Evolutionary conservation across 139 green algal genomes (phyloP), one percentile per base, ranked within the genome.

Genomic region (Closterium sp.): DNA sequence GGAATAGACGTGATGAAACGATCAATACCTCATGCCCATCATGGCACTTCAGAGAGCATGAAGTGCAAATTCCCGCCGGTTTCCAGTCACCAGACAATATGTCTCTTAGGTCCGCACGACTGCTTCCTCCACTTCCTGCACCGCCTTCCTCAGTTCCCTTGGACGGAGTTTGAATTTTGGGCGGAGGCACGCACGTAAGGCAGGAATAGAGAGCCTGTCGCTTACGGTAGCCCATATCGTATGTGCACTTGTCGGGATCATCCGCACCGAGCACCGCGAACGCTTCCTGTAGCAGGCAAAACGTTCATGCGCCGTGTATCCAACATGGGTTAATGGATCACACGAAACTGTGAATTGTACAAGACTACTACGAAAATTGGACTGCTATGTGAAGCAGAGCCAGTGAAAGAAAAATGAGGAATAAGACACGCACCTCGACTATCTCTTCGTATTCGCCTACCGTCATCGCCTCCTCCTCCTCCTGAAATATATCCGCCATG

Each of bases 141-240:
- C 19, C 62, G 19, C 62, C 4, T 79, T 4, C 62, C 11, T 79
- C 62, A 24, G 62, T 79, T 24, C 27, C 62, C 13, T 79, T 27
- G 17, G 62, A 24, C 62, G 19, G 62, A 79, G 62, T 79, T 79
- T 22, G 29, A 31, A 31, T 86, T 31, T 31, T 32, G 85, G 29
- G 29, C 29, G 85, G 30, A 29, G 92, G 90, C 19, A 85, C 91
- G 90, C 92, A 95, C 24, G 92, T 95, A 24, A 86, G 27, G 86
- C 92, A 95, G 22, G 85, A 90, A 89, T 94, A 95, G 34, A 95
- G 91, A 34, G 90, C 92, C 91, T 95, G 92, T 4, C 92, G 92
- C 21, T 92, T 85, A 19, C 91, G 19, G 91, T 95, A 95, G 27
- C 92, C 92, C 85, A 88, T 85, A 3, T 31, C 17, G 86, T 95